These are phyloP conservation scores for Suillus placidus DNA, from an alignment of 768 basidiomycete species.

Conservation along the genomic window DNA sequence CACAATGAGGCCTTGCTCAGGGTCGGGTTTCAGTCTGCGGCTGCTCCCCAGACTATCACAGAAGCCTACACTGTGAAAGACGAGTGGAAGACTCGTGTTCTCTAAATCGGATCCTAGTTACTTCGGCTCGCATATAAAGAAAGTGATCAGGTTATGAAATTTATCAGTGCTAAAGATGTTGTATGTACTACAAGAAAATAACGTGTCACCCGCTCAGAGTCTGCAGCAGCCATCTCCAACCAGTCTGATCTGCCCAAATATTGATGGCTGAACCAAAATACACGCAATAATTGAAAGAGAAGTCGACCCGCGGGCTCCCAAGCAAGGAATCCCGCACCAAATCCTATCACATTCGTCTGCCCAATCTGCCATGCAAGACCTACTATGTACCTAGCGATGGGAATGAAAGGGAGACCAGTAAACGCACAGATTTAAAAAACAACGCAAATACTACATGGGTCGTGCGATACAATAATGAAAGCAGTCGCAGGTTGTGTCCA, in stretches of 20 bases:
- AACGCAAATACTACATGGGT: conserved; percentile 9
- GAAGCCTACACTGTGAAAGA: background rate
- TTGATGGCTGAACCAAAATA: background rate
- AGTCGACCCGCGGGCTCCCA: background rate
- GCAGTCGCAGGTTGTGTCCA: conserved; percentile 4
- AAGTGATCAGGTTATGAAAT: background rate
- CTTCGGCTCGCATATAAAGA: background rate
- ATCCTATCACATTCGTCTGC: conserved; percentile 1
- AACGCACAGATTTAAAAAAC: conserved; percentile 4
- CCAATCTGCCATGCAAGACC: conserved; percentile 3
- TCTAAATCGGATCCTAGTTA: background rate
- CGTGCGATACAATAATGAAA: conserved; percentile 6
- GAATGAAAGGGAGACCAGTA: background rate
- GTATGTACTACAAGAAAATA: background rate
- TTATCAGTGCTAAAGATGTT: background rate
- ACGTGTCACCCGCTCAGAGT: background rate
- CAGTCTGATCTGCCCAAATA: background rate
- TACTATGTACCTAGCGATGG: background rate
- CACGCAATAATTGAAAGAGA: background rate
- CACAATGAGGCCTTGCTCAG: background rate
- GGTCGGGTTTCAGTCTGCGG: background rate
- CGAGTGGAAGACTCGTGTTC: background rate
- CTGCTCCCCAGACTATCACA: background rate
- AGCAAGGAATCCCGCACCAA: background rate
- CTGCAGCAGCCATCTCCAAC: background rate